Conservation (phyloP, 2,329 filamentous ascomycete genomes). For the Hypoxylon sp. region DNA sequence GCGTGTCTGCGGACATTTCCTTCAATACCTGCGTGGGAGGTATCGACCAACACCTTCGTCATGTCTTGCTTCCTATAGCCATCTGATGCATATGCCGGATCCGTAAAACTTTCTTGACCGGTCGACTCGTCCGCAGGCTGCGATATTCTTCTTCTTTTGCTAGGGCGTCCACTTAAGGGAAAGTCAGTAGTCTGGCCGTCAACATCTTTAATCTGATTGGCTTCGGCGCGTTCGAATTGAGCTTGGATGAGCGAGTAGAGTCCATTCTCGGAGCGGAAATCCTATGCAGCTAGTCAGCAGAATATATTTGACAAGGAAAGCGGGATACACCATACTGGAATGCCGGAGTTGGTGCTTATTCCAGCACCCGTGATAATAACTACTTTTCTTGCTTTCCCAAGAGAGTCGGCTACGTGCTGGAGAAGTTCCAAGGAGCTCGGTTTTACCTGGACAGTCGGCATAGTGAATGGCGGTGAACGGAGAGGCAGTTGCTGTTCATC, state of each 20-base stretch:
- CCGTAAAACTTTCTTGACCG: slow-evolving; percentile 50
- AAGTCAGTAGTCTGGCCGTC: slow-evolving; percentile 45
- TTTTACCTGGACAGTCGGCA: slow-evolving; percentile 70
- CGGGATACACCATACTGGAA: slow-evolving; percentile 71
- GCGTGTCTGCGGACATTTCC: slow-evolving; percentile 5
- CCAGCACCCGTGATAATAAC: slow-evolving; percentile 78
- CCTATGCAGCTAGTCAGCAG: slow-evolving; percentile 58
- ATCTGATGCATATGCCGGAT: slow-evolving; percentile 23
- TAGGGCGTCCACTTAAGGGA: slow-evolving; percentile 47
- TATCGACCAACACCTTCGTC: background rate
- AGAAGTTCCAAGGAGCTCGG: slow-evolving; percentile 65
- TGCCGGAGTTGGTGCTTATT: slow-evolving; percentile 81
- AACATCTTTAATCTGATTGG: slow-evolving; percentile 46
- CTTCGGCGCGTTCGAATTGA: slow-evolving; percentile 69
- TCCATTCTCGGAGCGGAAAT: slow-evolving; percentile 78
- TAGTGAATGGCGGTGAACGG: slow-evolving; percentile 50
- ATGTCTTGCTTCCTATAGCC: slow-evolving; percentile 16
- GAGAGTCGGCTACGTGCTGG: slow-evolving; percentile 72
- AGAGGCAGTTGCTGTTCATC: slow-evolving; percentile 12
- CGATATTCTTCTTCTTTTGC: slow-evolving; percentile 45
- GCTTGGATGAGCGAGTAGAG: slow-evolving; percentile 78
- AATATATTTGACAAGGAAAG: too few species aligned
- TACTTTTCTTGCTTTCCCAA: slow-evolving; percentile 75
- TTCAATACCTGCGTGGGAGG: background rate
- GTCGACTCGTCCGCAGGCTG: slow-evolving; percentile 39